Evolutionary conservation across 1,284 basidiomycete genomes (phyloP).

Genomic region (Rhodofomes roseus): DNA sequence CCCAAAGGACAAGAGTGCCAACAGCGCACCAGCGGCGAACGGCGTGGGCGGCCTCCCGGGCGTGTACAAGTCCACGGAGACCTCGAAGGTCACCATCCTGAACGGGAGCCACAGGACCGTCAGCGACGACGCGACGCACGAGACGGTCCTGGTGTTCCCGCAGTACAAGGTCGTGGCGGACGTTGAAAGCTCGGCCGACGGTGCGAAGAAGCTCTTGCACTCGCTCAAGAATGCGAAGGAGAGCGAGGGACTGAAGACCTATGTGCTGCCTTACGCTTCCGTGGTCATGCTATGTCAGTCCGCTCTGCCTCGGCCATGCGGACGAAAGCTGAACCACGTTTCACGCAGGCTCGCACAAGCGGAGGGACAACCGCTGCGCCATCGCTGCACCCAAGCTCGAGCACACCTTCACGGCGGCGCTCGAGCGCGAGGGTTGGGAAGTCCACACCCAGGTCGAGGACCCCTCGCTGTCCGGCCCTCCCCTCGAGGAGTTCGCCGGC

Average conservation of each 20-base stretch:
- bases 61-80: slow-evolving; percentile 52
- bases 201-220: slow-evolving; percentile 70
- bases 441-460: slow-evolving; percentile 75
- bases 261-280: slow-evolving; percentile 74
- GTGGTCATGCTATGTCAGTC: slow-evolving; percentile 78
- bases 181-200: slow-evolving; percentile 57
- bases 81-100: slow-evolving; percentile 65
- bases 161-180: slow-evolving; percentile 83
- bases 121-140: slow-evolving; percentile 51
- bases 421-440: slow-evolving; percentile 68
- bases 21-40: slow-evolving; percentile 9
- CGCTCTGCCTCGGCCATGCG: not conserved
- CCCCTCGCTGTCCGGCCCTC: slow-evolving; percentile 48
- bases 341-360: slow-evolving; percentile 83
- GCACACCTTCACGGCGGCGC: slow-evolving; percentile 54
- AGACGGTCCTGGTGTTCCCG: slow-evolving; percentile 84
- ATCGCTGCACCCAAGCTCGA: slow-evolving; percentile 85
- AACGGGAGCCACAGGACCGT: slow-evolving; percentile 77
- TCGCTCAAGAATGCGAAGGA: slow-evolving; percentile 40
- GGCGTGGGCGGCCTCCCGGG: slow-evolving; percentile 37
- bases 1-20: not conserved
- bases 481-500: slow-evolving; percentile 52
- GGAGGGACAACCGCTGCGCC: slow-evolving; percentile 85
- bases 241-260: slow-evolving; percentile 52
- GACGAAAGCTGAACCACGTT: not conserved